Conservation (phyloP, 345 rosid genomes). For the Eucalyptus melliodora region DNA sequence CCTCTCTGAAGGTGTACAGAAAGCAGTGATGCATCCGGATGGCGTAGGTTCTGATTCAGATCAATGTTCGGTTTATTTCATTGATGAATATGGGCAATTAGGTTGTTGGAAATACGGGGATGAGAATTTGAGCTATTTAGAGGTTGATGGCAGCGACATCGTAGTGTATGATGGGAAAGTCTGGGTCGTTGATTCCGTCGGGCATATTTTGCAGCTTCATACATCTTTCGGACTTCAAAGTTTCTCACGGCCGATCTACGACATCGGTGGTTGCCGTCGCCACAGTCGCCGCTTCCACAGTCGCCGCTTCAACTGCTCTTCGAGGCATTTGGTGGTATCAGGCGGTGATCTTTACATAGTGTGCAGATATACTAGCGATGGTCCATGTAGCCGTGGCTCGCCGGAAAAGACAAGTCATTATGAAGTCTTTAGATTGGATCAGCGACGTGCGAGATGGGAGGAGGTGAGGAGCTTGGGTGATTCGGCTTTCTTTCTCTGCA, state of each 20-base stretch:
- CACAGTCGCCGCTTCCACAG: no score
- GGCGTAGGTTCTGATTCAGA: neutral
- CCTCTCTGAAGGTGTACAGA: neutral
- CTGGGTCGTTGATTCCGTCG: neutral
- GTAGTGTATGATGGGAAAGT: neutral
- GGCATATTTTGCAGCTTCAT: neutral
- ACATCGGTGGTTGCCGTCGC: no score
- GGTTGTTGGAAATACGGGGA: neutral
- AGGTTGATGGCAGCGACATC: neutral
- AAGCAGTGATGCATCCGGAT: neutral
- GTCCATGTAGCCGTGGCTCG: no score
- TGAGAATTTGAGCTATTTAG: neutral
- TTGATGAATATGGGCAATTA: neutral
- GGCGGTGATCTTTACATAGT: neutral
- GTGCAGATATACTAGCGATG: neutral
- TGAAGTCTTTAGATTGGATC: neutral
- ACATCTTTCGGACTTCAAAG: neutral
- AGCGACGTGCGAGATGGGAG: neutral
- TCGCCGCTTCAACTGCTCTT: no score
- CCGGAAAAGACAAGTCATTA: accelerated
- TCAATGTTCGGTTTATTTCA: neutral
- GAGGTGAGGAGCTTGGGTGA: neutral
- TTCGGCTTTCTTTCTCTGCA: neutral
- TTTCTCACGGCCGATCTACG: neutral
- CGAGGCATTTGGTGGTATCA: neutral